Evolutionary conservation across 805 yeast genomes (phyloP).

Genomic region (Metschnikowia corniflorae): DNA sequence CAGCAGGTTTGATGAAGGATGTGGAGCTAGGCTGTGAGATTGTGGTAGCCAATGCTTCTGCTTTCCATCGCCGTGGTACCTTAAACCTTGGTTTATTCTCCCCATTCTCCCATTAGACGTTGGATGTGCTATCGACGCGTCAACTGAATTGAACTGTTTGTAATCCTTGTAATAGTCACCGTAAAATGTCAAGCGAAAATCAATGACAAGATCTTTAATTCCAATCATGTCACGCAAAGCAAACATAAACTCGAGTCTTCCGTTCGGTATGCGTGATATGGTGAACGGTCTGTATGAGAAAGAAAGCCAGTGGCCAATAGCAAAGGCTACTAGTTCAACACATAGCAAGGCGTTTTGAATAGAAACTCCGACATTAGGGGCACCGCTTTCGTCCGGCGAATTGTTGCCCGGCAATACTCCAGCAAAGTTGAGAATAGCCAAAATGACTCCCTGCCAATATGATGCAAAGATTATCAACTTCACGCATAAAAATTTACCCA

Average conservation of each 20-base stretch:
- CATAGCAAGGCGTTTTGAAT: slow-evolving; percentile 80
- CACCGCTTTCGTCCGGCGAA: slow-evolving; percentile 22
- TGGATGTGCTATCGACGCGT: slow-evolving; percentile 65
- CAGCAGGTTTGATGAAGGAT: slow-evolving; percentile 3
- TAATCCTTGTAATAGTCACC: slow-evolving; percentile 74
- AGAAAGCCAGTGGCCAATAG: slow-evolving; percentile 84
- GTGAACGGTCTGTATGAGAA: slow-evolving; percentile 76
- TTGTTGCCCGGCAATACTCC: slow-evolving; percentile 39
- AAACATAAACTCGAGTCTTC: slow-evolving; percentile 54
- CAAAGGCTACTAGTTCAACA: slow-evolving; percentile 79
- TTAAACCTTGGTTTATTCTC: slow-evolving; percentile 74
- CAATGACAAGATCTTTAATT: slow-evolving; percentile 71
- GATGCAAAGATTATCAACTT: slow-evolving; percentile 93
- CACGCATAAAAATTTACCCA: slow-evolving; percentile 90
- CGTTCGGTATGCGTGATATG: slow-evolving; percentile 57
- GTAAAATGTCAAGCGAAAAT: slow-evolving; percentile 65
- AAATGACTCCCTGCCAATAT: slow-evolving; percentile 88
- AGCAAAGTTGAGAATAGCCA: slow-evolving; percentile 50
- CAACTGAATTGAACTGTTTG: slow-evolving; percentile 77
- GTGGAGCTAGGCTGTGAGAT: slow-evolving; percentile 11
- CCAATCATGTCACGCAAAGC: slow-evolving; percentile 81
- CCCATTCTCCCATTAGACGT: slow-evolving; percentile 60
- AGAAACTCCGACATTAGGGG: slow-evolving; percentile 47
- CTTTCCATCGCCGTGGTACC: slow-evolving; percentile 76
- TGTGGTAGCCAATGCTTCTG: slow-evolving; percentile 74